phyloP scores from a whole-genome alignment of 2,329 filamentous ascomycete genomes.

The Periglandula ipomoeae region DNA sequence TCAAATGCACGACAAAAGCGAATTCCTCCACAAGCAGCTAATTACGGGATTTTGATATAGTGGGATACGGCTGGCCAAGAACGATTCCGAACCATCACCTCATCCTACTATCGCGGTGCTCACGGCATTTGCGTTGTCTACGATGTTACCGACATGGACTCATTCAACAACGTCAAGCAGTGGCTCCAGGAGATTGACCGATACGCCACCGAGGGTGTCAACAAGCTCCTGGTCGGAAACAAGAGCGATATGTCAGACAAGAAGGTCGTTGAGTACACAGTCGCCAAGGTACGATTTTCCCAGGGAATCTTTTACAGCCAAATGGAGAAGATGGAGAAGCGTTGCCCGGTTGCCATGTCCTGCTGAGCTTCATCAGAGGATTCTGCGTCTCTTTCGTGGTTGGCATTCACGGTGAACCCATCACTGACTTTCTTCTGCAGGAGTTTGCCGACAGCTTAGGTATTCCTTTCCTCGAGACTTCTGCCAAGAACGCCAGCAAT shows the following conservation, averaged over 20 bases:
- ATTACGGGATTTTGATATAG: constrained; percentile 35
- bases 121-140: constrained; percentile 99
- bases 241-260: constrained; percentile 99
- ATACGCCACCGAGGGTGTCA: constrained; percentile 97
- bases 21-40: not conserved
- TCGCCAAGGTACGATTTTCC: constrained; percentile 77
- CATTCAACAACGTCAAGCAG: constrained; percentile 99
- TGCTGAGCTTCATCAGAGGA: too few relatives aligned
- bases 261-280: constrained; percentile 99
- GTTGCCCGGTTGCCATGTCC: too few relatives aligned
- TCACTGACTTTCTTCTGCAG: constrained; percentile 38
- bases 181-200: constrained; percentile 99
- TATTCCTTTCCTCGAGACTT: constrained; percentile 99
- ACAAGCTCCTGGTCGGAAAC: constrained; percentile 98
- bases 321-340: not conserved
- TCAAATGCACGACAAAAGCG: not conserved
- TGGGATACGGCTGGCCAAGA: constrained; percentile 99
- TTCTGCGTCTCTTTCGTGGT: too few relatives aligned
- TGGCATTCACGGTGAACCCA: too few relatives aligned
- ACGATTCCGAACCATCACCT: constrained; percentile 99
- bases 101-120: constrained; percentile 97
- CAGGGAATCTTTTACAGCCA: not conserved
- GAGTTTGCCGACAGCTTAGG: constrained; percentile 98
- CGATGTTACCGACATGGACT: constrained; percentile 99
- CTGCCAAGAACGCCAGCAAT: constrained; percentile 98